Percentiles rank a stretch among this genome's conserved stretches.
Conservation (phyloP, 2,329 filamentous ascomycete species). For the Thielaviopsis ethacetica region DNA sequence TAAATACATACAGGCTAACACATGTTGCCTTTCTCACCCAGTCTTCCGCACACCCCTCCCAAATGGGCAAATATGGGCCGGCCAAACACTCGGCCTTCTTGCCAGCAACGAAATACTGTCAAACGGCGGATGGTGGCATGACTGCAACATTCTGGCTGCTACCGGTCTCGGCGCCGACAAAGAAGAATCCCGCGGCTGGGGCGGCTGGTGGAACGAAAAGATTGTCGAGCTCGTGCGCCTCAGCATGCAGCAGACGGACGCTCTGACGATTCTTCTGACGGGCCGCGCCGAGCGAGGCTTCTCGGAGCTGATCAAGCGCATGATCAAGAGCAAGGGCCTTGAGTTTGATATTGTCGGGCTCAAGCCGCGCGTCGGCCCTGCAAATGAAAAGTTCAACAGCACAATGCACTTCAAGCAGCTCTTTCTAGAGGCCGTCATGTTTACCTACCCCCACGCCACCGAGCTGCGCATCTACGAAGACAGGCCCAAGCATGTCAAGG, state of each 20-base stretch:
- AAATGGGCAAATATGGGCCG: conserved; percentile 76
- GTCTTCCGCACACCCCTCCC: conserved; percentile 86
- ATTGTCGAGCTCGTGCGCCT: conserved; percentile 67
- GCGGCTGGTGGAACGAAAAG: conserved; percentile 93
- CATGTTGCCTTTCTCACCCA: conserved; percentile 19
- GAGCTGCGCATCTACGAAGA: conserved; percentile 67
- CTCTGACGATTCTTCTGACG: conserved; percentile 72
- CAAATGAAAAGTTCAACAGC: conserved; percentile 57
- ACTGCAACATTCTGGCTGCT: conserved; percentile 66
- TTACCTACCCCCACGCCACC: conserved; percentile 70
- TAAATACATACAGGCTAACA: neutral
- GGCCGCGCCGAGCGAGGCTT: conserved; percentile 69
- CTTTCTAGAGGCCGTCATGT: conserved; percentile 64
- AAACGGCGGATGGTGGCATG: conserved; percentile 95
- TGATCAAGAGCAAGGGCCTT: conserved; percentile 59
- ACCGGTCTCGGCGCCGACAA: conserved; percentile 69
- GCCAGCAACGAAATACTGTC: conserved; percentile 60
- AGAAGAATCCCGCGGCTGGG: conserved; percentile 73
- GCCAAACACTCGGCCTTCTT: conserved; percentile 58
- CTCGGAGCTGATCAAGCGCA: conserved; percentile 62
- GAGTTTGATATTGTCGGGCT: conserved; percentile 79
- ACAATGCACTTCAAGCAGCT: conserved; percentile 90
- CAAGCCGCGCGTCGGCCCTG: conserved; percentile 71
- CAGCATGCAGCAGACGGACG: conserved; percentile 70
- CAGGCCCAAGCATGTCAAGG: conserved; percentile 51